phyloP scores from a whole-genome alignment of 23 red algal species.

The Chondrus crispus region DNA sequence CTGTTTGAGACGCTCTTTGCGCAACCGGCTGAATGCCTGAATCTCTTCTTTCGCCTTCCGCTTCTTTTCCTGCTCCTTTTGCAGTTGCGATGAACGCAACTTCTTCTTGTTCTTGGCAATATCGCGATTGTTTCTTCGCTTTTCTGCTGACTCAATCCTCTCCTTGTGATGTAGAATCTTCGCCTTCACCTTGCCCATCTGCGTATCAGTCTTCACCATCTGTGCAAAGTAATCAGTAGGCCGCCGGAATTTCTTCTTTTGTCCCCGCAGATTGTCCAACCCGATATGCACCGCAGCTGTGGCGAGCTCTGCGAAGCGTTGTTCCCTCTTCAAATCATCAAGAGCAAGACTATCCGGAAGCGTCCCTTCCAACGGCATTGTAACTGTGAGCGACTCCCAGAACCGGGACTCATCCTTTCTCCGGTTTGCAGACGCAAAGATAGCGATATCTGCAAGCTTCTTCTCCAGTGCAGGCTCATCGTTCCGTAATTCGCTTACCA shows the following conservation, averaged over 20 bases:
- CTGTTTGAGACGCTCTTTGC: conserved; percentile 44
- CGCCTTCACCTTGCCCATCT: conserved; percentile 82
- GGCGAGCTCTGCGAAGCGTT: conserved; percentile 57
- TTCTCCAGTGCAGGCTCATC: conserved; percentile 38
- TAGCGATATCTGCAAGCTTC: conserved; percentile 41
- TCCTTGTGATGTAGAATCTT: conserved; percentile 58
- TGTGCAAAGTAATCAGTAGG: conserved; percentile 96
- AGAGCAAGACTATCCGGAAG: conserved; percentile 50
- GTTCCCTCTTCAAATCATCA: conserved; percentile 77
- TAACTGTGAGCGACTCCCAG: conserved; percentile 32
- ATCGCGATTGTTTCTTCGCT: conserved; percentile 63
- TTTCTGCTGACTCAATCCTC: conserved; percentile 62
- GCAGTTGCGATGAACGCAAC: conserved; percentile 41
- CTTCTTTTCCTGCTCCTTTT: conserved; percentile 74
- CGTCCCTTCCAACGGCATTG: conserved; percentile 10
- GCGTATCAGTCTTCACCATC: conserved; percentile 91
- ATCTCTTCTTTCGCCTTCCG: conserved; percentile 58
- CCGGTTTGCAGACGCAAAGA: neutral
- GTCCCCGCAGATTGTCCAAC: conserved; percentile 19
- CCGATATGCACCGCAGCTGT: conserved; percentile 33
- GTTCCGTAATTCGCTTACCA: neutral
- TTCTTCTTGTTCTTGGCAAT: conserved; percentile 58
- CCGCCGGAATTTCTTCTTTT: conserved; percentile 65
- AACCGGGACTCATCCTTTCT: conserved; percentile 33
- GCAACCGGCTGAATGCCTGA: conserved; percentile 27